Evolutionary conservation across 306 rosid genomes (phyloP), one percentile per base, ranked within the genome.

Genomic region (Lupinus albus): DNA sequence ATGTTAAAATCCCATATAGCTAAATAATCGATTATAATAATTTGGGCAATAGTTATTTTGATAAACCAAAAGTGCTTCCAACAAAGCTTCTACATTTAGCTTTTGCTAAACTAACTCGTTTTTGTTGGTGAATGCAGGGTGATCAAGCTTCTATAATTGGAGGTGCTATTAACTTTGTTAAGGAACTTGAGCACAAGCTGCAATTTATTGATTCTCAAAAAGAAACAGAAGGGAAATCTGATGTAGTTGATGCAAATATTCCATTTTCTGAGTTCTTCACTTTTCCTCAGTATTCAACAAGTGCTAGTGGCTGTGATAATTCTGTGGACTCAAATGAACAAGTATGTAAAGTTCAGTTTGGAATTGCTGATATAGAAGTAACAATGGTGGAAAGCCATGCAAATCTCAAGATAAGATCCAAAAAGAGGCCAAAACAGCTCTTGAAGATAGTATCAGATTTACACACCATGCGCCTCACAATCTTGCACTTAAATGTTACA

Each of bases 311-410:
- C 49, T 66, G 68, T 30, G 81, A 78, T 13, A 71, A 17, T 36
- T 76, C 89, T 11, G 74, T 12, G 62, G 56, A 71, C 61, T 38
- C 57, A 30, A 72, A 45, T 8, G 88, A 77, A 2, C 73, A 67
- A 3, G 50, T 60, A 15, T 68, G 70, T 18, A 84, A 74, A 67
- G 76, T 68, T 17, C 76, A 67, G 11, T 47, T 53, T 8, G 74
- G 82, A 70, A 55, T 82, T 38, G 97, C 97, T 48, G 97, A 93
- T 47, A 81, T 93, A 59, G 97, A 93, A 80, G 99, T 90, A 51
- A 88, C 93, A 45, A 85, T 93, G 95, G 97, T 90, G 49, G 99
- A 90, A 72, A 88, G 86, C 82, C 99, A 93, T 78, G 99, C 95
- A 71, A 93, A 81, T 74, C 75, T 93, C 44, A 90, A 88, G 67